These are phyloP conservation scores for Warburgia ugandensis DNA, from an alignment of 164 flowering plant genomes.

Conservation along the genomic window DNA sequence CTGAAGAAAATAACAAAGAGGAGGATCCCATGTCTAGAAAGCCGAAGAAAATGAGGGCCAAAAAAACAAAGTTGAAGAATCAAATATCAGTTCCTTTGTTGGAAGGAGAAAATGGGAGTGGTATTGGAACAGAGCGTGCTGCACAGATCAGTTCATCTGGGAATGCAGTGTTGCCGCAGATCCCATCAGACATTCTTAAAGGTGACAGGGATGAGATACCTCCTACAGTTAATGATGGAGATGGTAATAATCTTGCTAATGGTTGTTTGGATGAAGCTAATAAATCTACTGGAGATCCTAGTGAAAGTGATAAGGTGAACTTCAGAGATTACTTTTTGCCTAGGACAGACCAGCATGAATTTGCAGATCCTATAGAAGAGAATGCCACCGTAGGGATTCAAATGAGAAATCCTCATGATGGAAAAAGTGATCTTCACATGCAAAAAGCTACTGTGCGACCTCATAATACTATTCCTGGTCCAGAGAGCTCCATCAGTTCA, in stretches of 20 bases:
- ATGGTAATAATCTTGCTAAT: constrained; percentile 4
- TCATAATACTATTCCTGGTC: constrained; percentile 10
- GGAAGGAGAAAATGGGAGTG: too few species aligned
- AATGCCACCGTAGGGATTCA: neutral
- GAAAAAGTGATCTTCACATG: constrained; percentile 14
- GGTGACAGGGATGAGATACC: too few species aligned
- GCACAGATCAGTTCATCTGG: constrained; percentile 3
- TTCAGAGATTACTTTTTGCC: constrained; percentile 28
- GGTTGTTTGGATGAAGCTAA: constrained; percentile 10
- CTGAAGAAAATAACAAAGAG: too few species aligned
- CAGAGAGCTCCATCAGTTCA: constrained; percentile 12
- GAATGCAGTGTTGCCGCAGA: constrained; percentile 7
- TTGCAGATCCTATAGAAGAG: constrained; percentile 12
- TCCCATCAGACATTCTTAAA: too few species aligned
- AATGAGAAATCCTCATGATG: neutral
- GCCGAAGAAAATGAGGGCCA: too few species aligned
- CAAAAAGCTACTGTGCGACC: constrained; percentile 17
- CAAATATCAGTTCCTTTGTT: too few species aligned
- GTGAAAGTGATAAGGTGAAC: constrained; percentile 19
- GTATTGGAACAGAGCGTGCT: too few species aligned
- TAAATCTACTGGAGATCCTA: too few species aligned
- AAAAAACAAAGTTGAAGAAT: too few species aligned
- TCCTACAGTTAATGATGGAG: constrained; percentile 4
- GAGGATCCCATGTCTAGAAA: too few species aligned
- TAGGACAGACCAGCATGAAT: constrained; percentile 13